Percentiles rank a stretch among this genome's conserved stretches.
These are phyloP conservation scores for Schrenkiella parvula DNA, from an alignment of 345 rosid genomes.

Conservation along the genomic window DNA sequence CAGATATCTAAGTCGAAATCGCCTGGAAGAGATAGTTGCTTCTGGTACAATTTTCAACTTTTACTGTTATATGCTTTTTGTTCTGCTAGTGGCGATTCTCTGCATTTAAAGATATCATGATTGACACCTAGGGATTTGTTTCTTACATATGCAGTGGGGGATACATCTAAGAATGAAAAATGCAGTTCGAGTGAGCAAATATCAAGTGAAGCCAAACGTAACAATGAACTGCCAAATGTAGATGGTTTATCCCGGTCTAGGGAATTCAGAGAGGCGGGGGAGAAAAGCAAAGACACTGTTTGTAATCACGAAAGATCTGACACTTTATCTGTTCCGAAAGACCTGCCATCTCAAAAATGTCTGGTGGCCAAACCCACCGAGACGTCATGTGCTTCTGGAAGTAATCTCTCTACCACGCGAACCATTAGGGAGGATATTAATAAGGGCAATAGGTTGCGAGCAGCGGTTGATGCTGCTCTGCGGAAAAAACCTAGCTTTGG, in stretches of 20 bases:
- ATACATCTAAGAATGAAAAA: constrained; percentile 38
- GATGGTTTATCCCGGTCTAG: constrained; percentile 48
- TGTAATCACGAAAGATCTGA: constrained; percentile 41
- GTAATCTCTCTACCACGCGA: constrained; percentile 43
- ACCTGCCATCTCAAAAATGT: constrained; percentile 37
- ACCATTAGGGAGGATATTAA: constrained; percentile 41
- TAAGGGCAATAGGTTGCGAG: constrained; percentile 60
- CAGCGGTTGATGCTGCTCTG: constrained; percentile 78
- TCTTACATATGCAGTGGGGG: constrained; percentile 45
- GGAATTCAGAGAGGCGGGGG: constrained; percentile 49
- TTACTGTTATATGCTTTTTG: not conserved
- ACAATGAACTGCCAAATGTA: constrained; percentile 48
- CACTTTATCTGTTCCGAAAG: constrained; percentile 34
- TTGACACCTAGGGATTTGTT: not conserved
- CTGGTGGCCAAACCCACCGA: constrained; percentile 45
- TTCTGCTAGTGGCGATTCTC: not conserved
- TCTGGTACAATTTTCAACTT: constrained; percentile 48
- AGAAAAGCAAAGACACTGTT: constrained; percentile 48
- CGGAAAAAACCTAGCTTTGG: constrained; percentile 66
- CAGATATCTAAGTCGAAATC: constrained; percentile 46
- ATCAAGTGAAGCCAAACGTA: constrained; percentile 43
- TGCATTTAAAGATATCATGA: constrained; percentile 1
- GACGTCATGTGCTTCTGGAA: constrained; percentile 37
- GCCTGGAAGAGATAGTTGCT: constrained; percentile 44
- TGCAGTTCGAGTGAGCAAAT: constrained; percentile 44